Evolutionary conservation across 1,139 yeast species (phyloP).

Genomic region (Arxiozyma slooffiae): DNA sequence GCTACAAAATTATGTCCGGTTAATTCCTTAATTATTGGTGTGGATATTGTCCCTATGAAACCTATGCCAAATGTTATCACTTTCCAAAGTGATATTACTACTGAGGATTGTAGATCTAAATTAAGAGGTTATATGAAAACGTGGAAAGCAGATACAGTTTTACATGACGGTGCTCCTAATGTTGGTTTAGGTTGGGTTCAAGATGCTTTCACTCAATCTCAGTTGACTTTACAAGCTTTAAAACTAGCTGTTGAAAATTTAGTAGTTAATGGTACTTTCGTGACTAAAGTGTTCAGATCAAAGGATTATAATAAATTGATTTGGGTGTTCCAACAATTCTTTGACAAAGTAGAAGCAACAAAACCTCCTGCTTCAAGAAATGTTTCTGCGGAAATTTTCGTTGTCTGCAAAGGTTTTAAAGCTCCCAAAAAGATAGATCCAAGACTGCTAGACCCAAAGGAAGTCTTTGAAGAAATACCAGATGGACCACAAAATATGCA

Average conservation of each 20-base stretch:
- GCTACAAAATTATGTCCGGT: conserved; percentile 89
- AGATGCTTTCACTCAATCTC: conserved; percentile 97
- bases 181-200: conserved; percentile 99
- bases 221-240: conserved; percentile 84
- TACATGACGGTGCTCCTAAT: conserved; percentile 99
- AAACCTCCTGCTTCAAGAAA: conserved; percentile 98
- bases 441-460: conserved; percentile 78
- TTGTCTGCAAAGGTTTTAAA: conserved; percentile 89
- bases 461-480: conserved; percentile 85
- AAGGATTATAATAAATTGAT: conserved; percentile 92
- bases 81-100: conserved; percentile 93
- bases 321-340: conserved; percentile 95
- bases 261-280: conserved; percentile 88
- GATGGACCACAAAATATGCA: conserved; percentile 75
- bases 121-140: conserved; percentile 94
- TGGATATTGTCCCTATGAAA: conserved; percentile 94
- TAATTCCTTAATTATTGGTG: conserved; percentile 90
- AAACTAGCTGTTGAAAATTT: conserved; percentile 93
- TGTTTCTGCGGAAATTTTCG: conserved; percentile 97
- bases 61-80: conserved; percentile 89
- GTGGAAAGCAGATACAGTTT: conserved; percentile 96
- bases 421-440: conserved; percentile 96
- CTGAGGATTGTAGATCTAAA: conserved; percentile 93
- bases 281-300: conserved; percentile 92
- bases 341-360: conserved; percentile 94